These are phyloP conservation scores for Aspergillus bridgeri DNA, from an alignment of 495 filamentous ascomycete species.

Conservation along the genomic window DNA sequence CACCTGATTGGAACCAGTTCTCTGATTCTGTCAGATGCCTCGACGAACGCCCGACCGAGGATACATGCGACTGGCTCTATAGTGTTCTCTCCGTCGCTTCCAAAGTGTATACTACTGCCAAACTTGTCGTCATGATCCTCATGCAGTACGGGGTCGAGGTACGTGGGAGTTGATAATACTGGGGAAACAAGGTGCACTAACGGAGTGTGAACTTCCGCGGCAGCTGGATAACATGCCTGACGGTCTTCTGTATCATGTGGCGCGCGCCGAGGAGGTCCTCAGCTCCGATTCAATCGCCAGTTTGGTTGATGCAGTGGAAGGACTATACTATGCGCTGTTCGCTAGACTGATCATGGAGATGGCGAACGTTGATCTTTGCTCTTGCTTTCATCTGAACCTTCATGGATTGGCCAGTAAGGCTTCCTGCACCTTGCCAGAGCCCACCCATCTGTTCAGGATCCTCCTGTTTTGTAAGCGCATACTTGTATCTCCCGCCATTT, in stretches of 20 bases:
- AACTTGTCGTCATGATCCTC: constrained; percentile 33
- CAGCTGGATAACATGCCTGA: constrained; percentile 29
- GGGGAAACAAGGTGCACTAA: neutral
- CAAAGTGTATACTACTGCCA: constrained; percentile 36
- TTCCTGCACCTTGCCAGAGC: constrained; percentile 28
- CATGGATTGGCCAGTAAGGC: constrained; percentile 11
- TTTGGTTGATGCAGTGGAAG: constrained; percentile 32
- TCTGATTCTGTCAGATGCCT: constrained; percentile 17
- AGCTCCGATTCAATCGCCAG: constrained; percentile 19
- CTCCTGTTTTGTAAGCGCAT: constrained; percentile 30
- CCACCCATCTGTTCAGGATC: constrained; percentile 31
- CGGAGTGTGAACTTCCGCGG: neutral
- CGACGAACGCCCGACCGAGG: constrained; percentile 16
- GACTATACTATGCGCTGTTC: constrained; percentile 37
- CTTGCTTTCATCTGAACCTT: constrained; percentile 20
- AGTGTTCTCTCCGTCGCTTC: constrained; percentile 26
- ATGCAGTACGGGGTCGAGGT: constrained; percentile 36
- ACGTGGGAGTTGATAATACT: neutral
- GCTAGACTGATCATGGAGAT: constrained; percentile 37
- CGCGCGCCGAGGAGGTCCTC: constrained; percentile 25
- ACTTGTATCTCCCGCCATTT: constrained; percentile 29
- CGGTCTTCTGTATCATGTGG: constrained; percentile 29
- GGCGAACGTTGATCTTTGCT: constrained; percentile 35
- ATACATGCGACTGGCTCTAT: constrained; percentile 17
- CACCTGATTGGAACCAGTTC: constrained; percentile 33